phyloP scores from a whole-genome alignment of 2,329 filamentous ascomycete genomes.

The Paramyrothecium roridum region DNA sequence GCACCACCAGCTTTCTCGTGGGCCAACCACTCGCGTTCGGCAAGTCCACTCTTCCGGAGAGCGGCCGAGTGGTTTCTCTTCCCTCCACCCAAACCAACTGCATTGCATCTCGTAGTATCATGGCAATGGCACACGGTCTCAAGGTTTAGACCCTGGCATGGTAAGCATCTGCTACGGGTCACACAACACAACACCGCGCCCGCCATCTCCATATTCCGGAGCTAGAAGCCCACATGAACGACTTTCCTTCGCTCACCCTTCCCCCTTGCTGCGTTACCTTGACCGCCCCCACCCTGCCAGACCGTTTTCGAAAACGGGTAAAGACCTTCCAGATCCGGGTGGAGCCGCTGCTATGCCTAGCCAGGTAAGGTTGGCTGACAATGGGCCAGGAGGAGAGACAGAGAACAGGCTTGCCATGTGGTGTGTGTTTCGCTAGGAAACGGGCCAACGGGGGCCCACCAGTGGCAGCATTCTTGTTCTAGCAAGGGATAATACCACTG shows the following conservation, averaged over 20 bases:
- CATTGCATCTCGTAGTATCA: neutral
- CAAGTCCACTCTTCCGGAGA: neutral
- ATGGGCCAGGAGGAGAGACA: neutral
- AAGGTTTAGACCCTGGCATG: no score
- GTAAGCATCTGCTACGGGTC: no score
- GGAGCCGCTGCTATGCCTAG: conserved; percentile 4
- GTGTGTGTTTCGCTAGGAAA: neutral
- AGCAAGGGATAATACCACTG: no score
- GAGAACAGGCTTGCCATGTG: conserved; percentile 2
- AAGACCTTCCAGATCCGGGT: conserved; percentile 16
- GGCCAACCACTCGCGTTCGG: neutral
- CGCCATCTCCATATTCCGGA: neutral
- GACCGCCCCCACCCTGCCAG: conserved; percentile 2
- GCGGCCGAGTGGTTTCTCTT: neutral
- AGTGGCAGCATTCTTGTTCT: no score
- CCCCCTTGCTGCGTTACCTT: neutral
- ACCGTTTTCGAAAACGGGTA: conserved; percentile 18
- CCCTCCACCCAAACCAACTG: neutral
- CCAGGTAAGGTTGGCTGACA: neutral
- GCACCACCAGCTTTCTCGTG: neutral
- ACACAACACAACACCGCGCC: neutral
- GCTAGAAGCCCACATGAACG: neutral
- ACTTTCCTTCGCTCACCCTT: neutral
- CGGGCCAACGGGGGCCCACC: neutral
- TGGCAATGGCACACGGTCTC: neutral